A percentile compares a stretch with the other conserved stretches of the same genome.
Conservation (phyloP, 2,329 filamentous ascomycete species). For the Aspergillus persii region DNA sequence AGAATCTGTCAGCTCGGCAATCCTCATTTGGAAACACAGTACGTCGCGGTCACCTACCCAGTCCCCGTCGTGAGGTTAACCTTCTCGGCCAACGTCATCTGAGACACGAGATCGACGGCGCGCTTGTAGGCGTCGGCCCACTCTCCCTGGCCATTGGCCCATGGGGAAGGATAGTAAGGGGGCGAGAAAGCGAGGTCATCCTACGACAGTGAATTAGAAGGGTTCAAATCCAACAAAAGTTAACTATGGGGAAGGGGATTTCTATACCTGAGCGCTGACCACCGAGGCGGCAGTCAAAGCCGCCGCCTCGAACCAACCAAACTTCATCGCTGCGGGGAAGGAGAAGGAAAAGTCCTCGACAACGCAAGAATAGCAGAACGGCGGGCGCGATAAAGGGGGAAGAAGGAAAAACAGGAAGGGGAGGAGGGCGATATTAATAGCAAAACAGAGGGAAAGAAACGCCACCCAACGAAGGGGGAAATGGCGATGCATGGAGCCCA, state of each 20-base stretch:
- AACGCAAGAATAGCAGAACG: background rate
- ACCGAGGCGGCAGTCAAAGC: slow-evolving; percentile 31
- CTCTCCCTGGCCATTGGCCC: slow-evolving; percentile 70
- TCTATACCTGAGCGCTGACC: slow-evolving; percentile 32
- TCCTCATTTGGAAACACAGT: background rate
- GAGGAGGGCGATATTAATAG: slow-evolving; percentile 6
- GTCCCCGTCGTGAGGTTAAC: slow-evolving; percentile 92
- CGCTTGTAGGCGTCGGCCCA: slow-evolving; percentile 76
- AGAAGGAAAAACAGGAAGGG: background rate
- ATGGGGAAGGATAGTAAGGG: slow-evolving; percentile 82
- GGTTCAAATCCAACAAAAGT: background rate
- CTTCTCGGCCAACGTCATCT: slow-evolving; percentile 82
- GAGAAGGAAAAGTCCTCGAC: slow-evolving; percentile 2
- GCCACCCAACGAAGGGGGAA: slow-evolving; percentile 1
- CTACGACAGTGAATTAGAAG: background rate
- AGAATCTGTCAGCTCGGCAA: background rate
- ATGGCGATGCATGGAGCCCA: background rate
- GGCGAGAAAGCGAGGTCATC: slow-evolving; percentile 48
- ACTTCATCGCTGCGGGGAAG: slow-evolving; percentile 30
- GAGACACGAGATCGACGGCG: slow-evolving; percentile 75
- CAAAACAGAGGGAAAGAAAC: background rate
- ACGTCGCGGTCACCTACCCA: slow-evolving; percentile 56
- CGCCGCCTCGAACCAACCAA: slow-evolving; percentile 34
- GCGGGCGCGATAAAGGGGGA: background rate
- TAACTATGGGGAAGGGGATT: background rate